phyloP scores from a whole-genome alignment of 2,329 filamentous ascomycete genomes.

The Aspergillus brasiliensis region DNA sequence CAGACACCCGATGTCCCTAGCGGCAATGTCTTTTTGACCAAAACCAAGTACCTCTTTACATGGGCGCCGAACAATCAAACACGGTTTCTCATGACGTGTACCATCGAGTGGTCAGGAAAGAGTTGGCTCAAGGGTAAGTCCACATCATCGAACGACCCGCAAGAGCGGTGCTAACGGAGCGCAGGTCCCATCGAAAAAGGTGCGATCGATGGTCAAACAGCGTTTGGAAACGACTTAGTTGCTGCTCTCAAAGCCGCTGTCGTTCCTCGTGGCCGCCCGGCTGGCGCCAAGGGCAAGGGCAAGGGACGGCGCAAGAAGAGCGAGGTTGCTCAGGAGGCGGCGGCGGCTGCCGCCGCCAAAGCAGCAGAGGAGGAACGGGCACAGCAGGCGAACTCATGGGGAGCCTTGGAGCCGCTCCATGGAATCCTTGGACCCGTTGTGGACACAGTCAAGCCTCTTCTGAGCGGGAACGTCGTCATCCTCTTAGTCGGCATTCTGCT shows the following conservation, averaged over 20 bases:
- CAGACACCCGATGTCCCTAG: slow-evolving; percentile 94
- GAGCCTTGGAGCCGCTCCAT: slow-evolving; percentile 76
- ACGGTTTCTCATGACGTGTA: slow-evolving; percentile 81
- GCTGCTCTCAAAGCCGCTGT: slow-evolving; percentile 73
- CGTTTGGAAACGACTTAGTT: slow-evolving; percentile 80
- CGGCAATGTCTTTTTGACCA: slow-evolving; percentile 86
- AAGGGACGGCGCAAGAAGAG: slow-evolving; percentile 65
- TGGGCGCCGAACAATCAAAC: slow-evolving; percentile 90
- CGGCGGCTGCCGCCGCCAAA: slow-evolving; percentile 50
- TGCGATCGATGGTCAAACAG: slow-evolving; percentile 82
- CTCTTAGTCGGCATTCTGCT: slow-evolving; percentile 72
- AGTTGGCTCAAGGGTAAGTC: slow-evolving; percentile 90
- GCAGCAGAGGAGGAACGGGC: slow-evolving; percentile 42
- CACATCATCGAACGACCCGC: neutral
- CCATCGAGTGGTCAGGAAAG: slow-evolving; percentile 94
- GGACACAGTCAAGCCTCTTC: slow-evolving; percentile 69
- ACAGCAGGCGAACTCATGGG: slow-evolving; percentile 64
- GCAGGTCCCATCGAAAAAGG: slow-evolving; percentile 93
- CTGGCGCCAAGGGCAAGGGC: slow-evolving; percentile 53
- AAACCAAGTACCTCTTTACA: slow-evolving; percentile 91
- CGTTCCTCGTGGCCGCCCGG: slow-evolving; percentile 62
- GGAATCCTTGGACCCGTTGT: slow-evolving; percentile 68
- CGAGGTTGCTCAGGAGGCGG: slow-evolving; percentile 41
- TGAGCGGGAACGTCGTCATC: slow-evolving; percentile 77
- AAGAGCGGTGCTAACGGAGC: slow-evolving; percentile 31